Conservation (phyloP, 805 yeast species). For the Sugiyamaella marilandica region DNA sequence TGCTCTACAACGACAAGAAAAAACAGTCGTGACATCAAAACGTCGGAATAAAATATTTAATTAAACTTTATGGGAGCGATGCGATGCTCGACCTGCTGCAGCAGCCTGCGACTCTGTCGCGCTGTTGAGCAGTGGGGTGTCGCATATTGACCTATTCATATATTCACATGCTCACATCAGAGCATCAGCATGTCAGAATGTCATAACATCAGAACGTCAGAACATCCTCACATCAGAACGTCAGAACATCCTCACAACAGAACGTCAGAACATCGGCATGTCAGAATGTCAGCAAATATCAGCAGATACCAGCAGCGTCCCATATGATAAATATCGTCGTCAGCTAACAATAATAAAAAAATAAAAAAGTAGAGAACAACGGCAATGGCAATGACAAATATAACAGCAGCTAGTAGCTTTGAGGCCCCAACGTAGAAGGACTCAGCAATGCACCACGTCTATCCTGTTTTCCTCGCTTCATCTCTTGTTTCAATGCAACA, state of each 20-base stretch:
- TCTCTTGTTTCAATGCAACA: conserved; percentile 86
- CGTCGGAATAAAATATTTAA: background rate
- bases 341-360: conserved; percentile 1
- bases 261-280: too few relatives aligned
- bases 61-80: too few relatives aligned
- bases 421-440: conserved; percentile 14
- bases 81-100: too few relatives aligned
- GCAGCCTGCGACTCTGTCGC: too few relatives aligned
- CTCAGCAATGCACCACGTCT: conserved; percentile 41
- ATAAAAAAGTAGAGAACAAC: background rate
- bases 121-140: too few relatives aligned
- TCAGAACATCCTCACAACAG: too few relatives aligned
- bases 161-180: too few relatives aligned
- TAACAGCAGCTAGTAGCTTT: conserved; percentile 11
- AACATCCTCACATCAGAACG: too few relatives aligned
- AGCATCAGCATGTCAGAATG: too few relatives aligned
- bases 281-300: background rate
- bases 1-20: conserved; percentile 21
- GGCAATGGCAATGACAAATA: background rate
- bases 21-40: background rate
- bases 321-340: background rate
- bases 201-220: too few relatives aligned
- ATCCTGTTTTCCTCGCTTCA: conserved; percentile 90
- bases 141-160: too few relatives aligned
- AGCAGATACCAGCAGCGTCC: background rate